Evolutionary conservation across 345 rosid genomes (phyloP).

Genomic region (Sonneratia caseolaris): DNA sequence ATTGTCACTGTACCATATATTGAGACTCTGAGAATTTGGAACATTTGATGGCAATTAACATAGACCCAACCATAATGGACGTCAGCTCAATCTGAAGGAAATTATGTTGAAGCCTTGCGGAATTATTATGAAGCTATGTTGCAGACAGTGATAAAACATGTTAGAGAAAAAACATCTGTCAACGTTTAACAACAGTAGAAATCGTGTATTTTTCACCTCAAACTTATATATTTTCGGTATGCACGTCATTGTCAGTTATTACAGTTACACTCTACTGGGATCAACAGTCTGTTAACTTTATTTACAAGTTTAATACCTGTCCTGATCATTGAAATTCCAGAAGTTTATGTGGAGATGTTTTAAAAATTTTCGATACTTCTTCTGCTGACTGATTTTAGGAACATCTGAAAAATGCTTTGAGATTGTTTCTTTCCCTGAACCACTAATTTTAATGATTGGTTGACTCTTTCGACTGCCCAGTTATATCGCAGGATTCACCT

Average conservation of each 20-base stretch:
- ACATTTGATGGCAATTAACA: no score
- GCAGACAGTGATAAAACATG: no score
- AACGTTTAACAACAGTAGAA: background rate
- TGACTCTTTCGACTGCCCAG: background rate
- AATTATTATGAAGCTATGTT: no score
- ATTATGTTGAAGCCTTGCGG: no score
- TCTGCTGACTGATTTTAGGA: background rate
- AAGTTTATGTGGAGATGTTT: background rate
- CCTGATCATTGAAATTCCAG: background rate
- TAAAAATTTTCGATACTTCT: background rate
- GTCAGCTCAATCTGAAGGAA: no score
- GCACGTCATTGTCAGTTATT: background rate
- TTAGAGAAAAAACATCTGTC: no score
- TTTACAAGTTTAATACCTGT: background rate
- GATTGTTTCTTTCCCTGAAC: background rate
- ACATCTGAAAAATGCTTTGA: background rate
- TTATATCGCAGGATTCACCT: background rate
- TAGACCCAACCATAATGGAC: no score
- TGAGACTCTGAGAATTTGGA: background rate
- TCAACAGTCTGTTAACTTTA: background rate
- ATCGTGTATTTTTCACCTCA: background rate
- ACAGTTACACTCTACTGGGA: background rate
- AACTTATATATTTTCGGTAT: background rate
- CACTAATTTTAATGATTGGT: background rate
- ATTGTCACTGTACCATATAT: background rate